Conservation (phyloP, 345 rosid genomes). For the Euclidium syriacum region DNA sequence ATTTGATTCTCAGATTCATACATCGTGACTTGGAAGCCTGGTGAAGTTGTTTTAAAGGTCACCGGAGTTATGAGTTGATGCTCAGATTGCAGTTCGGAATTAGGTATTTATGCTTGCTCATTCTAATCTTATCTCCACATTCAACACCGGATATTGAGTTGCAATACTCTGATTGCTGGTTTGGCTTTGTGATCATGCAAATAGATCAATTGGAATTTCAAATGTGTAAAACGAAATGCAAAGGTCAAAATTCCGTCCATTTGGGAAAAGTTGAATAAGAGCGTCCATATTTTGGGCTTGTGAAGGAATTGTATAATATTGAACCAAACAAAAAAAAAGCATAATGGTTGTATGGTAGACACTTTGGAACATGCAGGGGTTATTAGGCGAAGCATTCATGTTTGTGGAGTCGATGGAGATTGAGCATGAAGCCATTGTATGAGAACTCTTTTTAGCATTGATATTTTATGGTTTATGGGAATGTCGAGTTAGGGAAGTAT, state of each 20-base stretch:
- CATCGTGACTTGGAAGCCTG: too few relatives aligned
- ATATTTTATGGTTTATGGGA: slow-evolving; percentile 51
- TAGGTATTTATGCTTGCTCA: too few relatives aligned
- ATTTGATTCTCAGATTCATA: too few relatives aligned
- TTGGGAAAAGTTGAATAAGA: slow-evolving; percentile 59
- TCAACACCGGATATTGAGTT: too few relatives aligned
- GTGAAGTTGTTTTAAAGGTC: too few relatives aligned
- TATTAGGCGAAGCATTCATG: slow-evolving; percentile 50
- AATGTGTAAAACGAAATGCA: slow-evolving; percentile 64
- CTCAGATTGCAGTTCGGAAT: too few relatives aligned
- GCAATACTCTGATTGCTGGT: slow-evolving; percentile 63
- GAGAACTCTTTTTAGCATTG: slow-evolving; percentile 77
- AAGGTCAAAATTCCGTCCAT: slow-evolving; percentile 42
- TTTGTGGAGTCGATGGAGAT: slow-evolving; percentile 52
- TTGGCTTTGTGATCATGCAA: slow-evolving; percentile 57
- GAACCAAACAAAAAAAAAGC: slow-evolving; percentile 64
- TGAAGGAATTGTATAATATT: slow-evolving; percentile 40
- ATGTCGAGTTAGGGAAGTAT: slow-evolving; percentile 47
- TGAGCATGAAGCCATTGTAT: slow-evolving; percentile 50
- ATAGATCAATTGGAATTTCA: slow-evolving; percentile 43
- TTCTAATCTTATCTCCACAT: too few relatives aligned
- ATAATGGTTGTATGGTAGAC: slow-evolving; percentile 72
- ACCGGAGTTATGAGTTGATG: too few relatives aligned
- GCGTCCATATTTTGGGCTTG: slow-evolving; percentile 45
- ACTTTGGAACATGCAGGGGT: slow-evolving; percentile 59